Conservation (phyloP, 768 basidiomycete species). For the Brasilioporus rufonigricans region DNA sequence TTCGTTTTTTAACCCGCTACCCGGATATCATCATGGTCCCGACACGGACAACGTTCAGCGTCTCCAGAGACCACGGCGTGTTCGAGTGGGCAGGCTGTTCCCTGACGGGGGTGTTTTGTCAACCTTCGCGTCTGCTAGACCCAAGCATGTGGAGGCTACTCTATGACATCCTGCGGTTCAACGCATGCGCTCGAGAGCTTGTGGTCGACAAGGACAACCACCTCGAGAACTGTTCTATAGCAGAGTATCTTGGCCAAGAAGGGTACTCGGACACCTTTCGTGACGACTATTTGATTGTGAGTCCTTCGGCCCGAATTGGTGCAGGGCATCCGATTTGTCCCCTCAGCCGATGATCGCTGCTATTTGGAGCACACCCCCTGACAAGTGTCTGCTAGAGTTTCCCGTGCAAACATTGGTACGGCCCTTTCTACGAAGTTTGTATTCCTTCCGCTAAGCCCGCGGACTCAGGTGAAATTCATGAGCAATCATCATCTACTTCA, state of each 20-base stretch:
- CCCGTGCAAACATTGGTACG: conserved; percentile 63
- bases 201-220: conserved; percentile 30
- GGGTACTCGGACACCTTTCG: conserved; percentile 66
- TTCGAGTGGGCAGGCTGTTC: conserved; percentile 74
- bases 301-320: conserved; percentile 19
- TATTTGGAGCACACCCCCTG: conserved; percentile 77
- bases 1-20: conserved; percentile 55
- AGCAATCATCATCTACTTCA: conserved; percentile 75
- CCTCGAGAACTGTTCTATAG: conserved; percentile 40
- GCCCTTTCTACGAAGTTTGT: background rate
- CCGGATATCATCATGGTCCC: conserved; percentile 47
- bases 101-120: conserved; percentile 61
- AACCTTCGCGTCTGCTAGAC: conserved; percentile 41
- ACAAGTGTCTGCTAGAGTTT: conserved; percentile 66
- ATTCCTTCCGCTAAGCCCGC: background rate
- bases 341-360: conserved; percentile 75
- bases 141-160: too few species aligned
- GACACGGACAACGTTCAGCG: conserved; percentile 77
- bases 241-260: conserved; percentile 57
- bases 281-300: conserved; percentile 73
- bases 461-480: conserved; percentile 59
- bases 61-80: conserved; percentile 63
- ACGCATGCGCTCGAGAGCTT: too few species aligned
- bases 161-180: too few species aligned
- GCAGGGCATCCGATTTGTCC: background rate